phyloP scores from a whole-genome alignment of 1,139 yeast species.

The Spathaspora sp. region DNA sequence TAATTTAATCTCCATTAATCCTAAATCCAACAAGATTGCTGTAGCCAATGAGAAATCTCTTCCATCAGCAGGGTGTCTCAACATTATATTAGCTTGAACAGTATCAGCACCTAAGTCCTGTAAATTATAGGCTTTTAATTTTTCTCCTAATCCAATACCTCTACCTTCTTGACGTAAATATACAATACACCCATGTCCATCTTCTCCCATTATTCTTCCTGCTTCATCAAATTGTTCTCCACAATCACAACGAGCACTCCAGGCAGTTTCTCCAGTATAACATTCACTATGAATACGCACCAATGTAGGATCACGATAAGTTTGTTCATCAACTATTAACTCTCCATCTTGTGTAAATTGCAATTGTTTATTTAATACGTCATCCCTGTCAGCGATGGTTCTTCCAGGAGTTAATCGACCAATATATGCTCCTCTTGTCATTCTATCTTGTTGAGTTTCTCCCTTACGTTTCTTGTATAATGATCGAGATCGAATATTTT shows the following conservation, averaged over 20 bases:
- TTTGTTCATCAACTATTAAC: slow-evolving; percentile 41
- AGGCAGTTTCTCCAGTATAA: slow-evolving; percentile 98
- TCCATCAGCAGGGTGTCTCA: slow-evolving; percentile 96
- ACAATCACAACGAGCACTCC: slow-evolving; percentile 98
- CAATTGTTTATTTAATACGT: slow-evolving; percentile 36
- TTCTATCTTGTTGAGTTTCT: slow-evolving; percentile 88
- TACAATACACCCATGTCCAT: slow-evolving; percentile 91
- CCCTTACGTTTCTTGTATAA: slow-evolving; percentile 60
- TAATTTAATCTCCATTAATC: slow-evolving; percentile 67
- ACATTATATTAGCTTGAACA: slow-evolving; percentile 88
- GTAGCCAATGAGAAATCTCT: slow-evolving; percentile 92
- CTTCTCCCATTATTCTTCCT: slow-evolving; percentile 83
- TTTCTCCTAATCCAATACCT: slow-evolving; percentile 96
- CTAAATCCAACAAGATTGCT: slow-evolving; percentile 84
- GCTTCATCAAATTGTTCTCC: slow-evolving; percentile 99
- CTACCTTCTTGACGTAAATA: slow-evolving; percentile 97
- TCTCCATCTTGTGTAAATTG: slow-evolving; percentile 49
- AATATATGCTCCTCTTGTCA: slow-evolving; percentile 96
- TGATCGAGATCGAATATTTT: slow-evolving; percentile 76
- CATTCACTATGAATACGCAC: slow-evolving; percentile 93
- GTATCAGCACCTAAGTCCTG: slow-evolving; percentile 99
- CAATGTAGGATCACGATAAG: slow-evolving; percentile 48
- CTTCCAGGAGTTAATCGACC: slow-evolving; percentile 91
- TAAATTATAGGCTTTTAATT: slow-evolving; percentile 91
- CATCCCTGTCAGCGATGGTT: slow-evolving; percentile 62